Evolutionary conservation across 78 protist genomes (phyloP).

Genomic region (Dictyostelium firmibasis): DNA sequence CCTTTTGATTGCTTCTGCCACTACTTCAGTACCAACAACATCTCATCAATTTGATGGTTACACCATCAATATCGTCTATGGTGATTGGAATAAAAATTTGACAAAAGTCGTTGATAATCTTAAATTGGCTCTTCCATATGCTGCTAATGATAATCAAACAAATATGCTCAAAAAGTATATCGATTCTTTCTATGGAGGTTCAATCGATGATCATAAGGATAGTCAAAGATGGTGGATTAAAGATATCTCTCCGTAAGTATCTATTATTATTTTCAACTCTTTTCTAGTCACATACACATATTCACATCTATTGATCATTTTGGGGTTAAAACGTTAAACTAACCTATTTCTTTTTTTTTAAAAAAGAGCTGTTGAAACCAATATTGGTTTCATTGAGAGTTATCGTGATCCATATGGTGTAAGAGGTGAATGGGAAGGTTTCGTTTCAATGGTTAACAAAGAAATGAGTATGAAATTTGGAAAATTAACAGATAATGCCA

Average conservation of each 20-base stretch:
- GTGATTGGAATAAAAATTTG: conserved; percentile 61
- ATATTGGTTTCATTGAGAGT: conserved; percentile 90
- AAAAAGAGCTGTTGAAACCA: conserved; percentile 76
- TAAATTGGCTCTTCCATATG: conserved; percentile 26
- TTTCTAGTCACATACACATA: too few relatives aligned
- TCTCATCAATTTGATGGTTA: conserved; percentile 13
- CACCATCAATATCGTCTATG: conserved; percentile 53
- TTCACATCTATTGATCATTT: too few relatives aligned
- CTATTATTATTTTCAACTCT: neutral
- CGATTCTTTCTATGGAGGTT: conserved; percentile 70
- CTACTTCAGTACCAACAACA: neutral
- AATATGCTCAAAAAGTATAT: conserved; percentile 84
- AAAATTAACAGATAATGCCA: conserved; percentile 75
- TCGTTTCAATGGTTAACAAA: conserved; percentile 88
- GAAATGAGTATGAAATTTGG: conserved; percentile 59
- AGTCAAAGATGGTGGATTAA: conserved; percentile 84
- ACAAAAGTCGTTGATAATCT: conserved; percentile 49
- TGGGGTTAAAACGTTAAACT: too few relatives aligned
- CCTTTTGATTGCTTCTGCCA: conserved; percentile 31
- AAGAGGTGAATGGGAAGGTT: conserved; percentile 93
- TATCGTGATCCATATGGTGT: conserved; percentile 89
- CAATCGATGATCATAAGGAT: conserved; percentile 85
- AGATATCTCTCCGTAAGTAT: conserved; percentile 79
- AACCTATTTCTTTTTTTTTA: too few relatives aligned
- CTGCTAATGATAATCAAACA: conserved; percentile 79